Base-by-base conservation (phyloP, 768 basidiomycete genomes). In the Filobasidium wieringae region DNA sequence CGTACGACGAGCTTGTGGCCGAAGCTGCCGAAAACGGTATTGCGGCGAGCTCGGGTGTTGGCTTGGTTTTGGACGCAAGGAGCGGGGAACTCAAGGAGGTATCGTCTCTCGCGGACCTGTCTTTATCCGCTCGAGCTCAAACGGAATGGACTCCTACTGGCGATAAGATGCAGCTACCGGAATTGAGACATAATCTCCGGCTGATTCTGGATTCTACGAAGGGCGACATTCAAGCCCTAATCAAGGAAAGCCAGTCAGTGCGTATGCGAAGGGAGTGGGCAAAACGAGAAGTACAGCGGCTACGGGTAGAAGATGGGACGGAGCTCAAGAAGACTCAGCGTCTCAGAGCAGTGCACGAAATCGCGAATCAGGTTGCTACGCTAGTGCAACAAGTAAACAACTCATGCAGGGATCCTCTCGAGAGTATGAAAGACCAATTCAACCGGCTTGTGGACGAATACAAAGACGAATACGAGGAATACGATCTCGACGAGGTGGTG, bases 151-250 rank as follows among this genome's bases (percentile, higher is more conserved):
- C 86, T 9, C 88, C 89, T 0, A 83, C 89, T 0, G 82, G 82
- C 14, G 93, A 99, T 65, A 80, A 84, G 6, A 88, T 84, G 49
- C 84, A 88, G 55, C 84, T 97, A 61, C 95, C 95, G 0, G 95
- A 99, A 77, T 82, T 99, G n/a, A 82, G 93, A 26, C 92, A 99
- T 71, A 99, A 97, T 71, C 75, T 99, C 27, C 82, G 86, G 4
- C 80, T 96, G 40, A 88, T 99, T 32, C 79, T 82, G 1, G 87
- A 90, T 47, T 79, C 83, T 1, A 85, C 89, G 66, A 87, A 87
- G 65, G 81, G 79, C 17, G 87, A 93, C 59, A 79, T 99, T 12
- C 86, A 89, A 55, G 86, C 87, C 5, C 81, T 97, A 24, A 90
- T 90, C 0, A 81, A 84, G 15, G 95, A 99, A 77, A 95, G 88